Evolutionary conservation across 805 yeast genomes (phyloP).

Genomic region (Myxozyma neotropica): DNA sequence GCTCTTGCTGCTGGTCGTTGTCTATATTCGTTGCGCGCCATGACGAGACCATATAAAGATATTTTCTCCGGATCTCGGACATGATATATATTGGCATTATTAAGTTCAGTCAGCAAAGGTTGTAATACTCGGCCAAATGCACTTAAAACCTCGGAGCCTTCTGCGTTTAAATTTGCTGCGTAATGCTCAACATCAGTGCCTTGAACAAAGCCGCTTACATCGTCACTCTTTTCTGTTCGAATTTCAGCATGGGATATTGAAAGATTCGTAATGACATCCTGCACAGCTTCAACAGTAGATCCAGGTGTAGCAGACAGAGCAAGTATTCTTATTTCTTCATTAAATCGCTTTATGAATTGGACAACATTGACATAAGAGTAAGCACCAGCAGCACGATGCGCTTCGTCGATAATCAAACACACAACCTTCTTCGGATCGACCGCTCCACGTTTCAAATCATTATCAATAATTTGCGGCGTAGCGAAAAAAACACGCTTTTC

Average conservation of each 20-base stretch:
- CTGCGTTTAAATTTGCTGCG: slow-evolving; percentile 55
- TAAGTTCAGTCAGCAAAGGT: slow-evolving; percentile 67
- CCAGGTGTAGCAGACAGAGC: slow-evolving; percentile 98
- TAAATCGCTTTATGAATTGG: slow-evolving; percentile 61
- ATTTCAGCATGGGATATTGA: slow-evolving; percentile 77
- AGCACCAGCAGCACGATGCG: slow-evolving; percentile 89
- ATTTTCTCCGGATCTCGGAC: slow-evolving; percentile 66
- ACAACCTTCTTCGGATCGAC: slow-evolving; percentile 75
- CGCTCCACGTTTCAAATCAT: slow-evolving; percentile 75
- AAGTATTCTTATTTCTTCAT: slow-evolving; percentile 68
- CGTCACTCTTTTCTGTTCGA: slow-evolving; percentile 81
- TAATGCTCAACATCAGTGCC: slow-evolving; percentile 62
- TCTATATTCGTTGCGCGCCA: slow-evolving; percentile 50
- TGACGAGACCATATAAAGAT: slow-evolving; percentile 71
- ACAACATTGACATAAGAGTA: slow-evolving; percentile 89
- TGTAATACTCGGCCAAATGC: slow-evolving; percentile 63
- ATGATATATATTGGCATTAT: slow-evolving; percentile 60
- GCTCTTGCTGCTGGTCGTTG: not conserved
- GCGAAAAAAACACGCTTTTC: slow-evolving; percentile 80
- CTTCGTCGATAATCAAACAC: slow-evolving; percentile 88
- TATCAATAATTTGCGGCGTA: slow-evolving; percentile 95
- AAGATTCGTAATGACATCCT: slow-evolving; percentile 75
- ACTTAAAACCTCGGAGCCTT: slow-evolving; percentile 59
- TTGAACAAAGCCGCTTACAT: slow-evolving; percentile 78
- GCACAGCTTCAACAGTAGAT: slow-evolving; percentile 82